Percentiles rank a stretch among this genome's conserved stretches.
These are phyloP conservation scores for Galeopsis tetrahit DNA, from an alignment of 257 asterid species.

Conservation along the genomic window DNA sequence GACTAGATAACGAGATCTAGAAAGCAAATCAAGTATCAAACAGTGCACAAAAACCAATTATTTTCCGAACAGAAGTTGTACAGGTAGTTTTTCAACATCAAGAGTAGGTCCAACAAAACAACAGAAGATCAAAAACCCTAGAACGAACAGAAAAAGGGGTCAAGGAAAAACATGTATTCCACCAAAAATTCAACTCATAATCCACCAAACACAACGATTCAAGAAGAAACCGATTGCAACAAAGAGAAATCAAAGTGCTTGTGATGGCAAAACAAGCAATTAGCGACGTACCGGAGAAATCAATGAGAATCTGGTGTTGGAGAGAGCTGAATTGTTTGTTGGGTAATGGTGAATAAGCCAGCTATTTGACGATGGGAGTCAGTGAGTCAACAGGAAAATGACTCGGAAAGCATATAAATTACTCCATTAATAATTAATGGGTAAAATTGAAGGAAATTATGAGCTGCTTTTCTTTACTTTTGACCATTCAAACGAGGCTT, in stretches of 20 bases:
- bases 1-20: slow-evolving; percentile 37
- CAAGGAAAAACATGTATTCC: neutral
- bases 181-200: slow-evolving; percentile 25
- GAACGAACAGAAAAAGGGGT: neutral
- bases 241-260: neutral
- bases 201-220: slow-evolving; percentile 2
- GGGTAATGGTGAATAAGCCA: slow-evolving; percentile 34
- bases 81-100: neutral
- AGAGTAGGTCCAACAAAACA: slow-evolving; percentile 1
- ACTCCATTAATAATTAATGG: neutral
- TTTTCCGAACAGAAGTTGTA: neutral
- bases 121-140: slow-evolving; percentile 33
- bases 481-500: slow-evolving; percentile 56
- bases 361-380: slow-evolving; percentile 37
- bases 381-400: slow-evolving; percentile 44
- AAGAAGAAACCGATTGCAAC: neutral
- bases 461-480: slow-evolving; percentile 35
- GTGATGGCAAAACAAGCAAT: slow-evolving; percentile 27
- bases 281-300: neutral
- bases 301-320: neutral
- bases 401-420: slow-evolving; percentile 30
- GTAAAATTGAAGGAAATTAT: slow-evolving; percentile 17
- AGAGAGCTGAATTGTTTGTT: slow-evolving; percentile 17
- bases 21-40: slow-evolving; percentile 14
- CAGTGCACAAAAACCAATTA: slow-evolving; percentile 18